phyloP scores from a whole-genome alignment of 257 asterid species.

The Voacanga thouarsii region DNA sequence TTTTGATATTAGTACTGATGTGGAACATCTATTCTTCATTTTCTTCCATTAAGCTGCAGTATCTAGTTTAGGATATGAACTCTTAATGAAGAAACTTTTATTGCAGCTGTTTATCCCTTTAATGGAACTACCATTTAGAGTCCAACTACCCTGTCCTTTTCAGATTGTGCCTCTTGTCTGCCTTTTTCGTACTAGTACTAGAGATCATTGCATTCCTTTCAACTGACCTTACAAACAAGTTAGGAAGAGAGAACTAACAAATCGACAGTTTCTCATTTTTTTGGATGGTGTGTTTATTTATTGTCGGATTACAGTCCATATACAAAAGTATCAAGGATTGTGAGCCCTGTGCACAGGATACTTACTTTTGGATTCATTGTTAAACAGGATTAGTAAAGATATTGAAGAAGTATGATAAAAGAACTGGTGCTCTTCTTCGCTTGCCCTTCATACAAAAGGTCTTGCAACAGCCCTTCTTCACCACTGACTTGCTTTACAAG shows the following conservation, averaged over 20 bases:
- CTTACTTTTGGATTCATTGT: not conserved
- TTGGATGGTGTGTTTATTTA: not conserved
- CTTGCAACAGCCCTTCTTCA: slow-evolving; percentile 85
- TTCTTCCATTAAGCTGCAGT: not conserved
- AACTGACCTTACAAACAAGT: not conserved
- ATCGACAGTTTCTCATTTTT: not conserved
- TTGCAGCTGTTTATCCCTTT: not conserved
- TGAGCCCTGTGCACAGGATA: not conserved
- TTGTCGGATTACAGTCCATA: not conserved
- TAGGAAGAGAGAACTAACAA: not conserved
- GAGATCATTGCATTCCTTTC: not conserved
- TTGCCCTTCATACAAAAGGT: slow-evolving; percentile 92
- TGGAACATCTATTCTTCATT: not conserved
- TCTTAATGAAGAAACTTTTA: not conserved
- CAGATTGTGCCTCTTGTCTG: not conserved
- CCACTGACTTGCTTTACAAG: slow-evolving; percentile 78
- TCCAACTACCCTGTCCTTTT: not conserved
- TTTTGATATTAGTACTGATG: not conserved
- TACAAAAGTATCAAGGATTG: not conserved
- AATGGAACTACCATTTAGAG: not conserved
- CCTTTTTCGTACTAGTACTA: not conserved
- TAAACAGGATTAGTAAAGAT: slow-evolving; percentile 79
- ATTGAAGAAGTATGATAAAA: slow-evolving; percentile 84
- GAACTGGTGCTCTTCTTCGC: slow-evolving; percentile 92
- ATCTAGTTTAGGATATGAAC: not conserved